Conservation (phyloP, 176 grass and related monocot species). For the Aegilops longissima region DNA sequence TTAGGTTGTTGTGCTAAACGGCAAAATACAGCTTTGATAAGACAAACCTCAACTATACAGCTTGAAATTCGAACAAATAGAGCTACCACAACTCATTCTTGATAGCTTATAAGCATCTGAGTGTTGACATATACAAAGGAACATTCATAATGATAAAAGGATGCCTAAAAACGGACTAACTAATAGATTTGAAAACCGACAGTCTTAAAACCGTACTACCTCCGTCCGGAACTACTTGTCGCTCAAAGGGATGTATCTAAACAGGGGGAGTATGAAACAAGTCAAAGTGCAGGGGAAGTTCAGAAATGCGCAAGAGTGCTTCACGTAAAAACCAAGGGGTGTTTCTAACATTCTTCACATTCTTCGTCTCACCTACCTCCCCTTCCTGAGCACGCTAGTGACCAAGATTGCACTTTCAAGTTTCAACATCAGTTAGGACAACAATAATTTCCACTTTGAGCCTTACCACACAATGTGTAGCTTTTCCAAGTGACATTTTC, state of each 20-base stretch:
- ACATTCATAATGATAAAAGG: background rate
- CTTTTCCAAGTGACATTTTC: slow-evolving; percentile 18
- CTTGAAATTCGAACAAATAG: background rate
- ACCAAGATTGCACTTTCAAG: slow-evolving; percentile 43
- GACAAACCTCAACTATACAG: background rate
- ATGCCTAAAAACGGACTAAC: too few relatives aligned
- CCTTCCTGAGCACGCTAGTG: slow-evolving; percentile 33
- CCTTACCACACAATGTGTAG: background rate
- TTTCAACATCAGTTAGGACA: slow-evolving; percentile 29
- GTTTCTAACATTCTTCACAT: background rate
- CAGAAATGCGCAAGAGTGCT: background rate
- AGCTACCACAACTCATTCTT: background rate
- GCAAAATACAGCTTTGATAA: background rate
- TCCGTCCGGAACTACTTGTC: too few relatives aligned
- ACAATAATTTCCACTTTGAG: slow-evolving; percentile 30
- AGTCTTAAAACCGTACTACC: too few relatives aligned
- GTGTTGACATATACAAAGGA: background rate
- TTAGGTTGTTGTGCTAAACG: background rate
- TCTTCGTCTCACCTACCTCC: slow-evolving; percentile 16
- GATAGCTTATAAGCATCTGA: background rate
- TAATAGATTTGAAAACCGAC: background rate
- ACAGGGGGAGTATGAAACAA: background rate
- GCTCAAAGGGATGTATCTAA: too few relatives aligned
- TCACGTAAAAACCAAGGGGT: background rate
- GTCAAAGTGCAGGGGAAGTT: background rate